Evolutionary conservation across 2,329 filamentous ascomycete species (phyloP).

Genomic region (Penicillium brasilianum): DNA sequence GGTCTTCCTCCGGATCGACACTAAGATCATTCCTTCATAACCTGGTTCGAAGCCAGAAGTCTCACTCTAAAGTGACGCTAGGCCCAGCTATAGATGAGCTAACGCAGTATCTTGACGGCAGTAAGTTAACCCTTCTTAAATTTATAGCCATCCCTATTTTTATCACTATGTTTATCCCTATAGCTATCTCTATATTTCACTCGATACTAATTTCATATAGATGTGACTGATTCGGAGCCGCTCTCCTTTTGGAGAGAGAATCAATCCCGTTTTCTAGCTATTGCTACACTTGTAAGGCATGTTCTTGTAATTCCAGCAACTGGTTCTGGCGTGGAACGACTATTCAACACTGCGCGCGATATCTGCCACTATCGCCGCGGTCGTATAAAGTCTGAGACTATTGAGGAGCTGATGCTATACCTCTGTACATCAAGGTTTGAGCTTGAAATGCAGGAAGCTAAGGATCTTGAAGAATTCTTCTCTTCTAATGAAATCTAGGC

Average conservation of each 20-base stretch:
- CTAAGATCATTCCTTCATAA: no score
- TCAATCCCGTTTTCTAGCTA: slow-evolving; percentile 1
- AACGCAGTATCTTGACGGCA: slow-evolving; percentile 15
- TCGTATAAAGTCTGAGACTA: neutral
- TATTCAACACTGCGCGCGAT: slow-evolving; percentile 9
- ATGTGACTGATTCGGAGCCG: neutral
- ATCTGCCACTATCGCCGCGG: slow-evolving; percentile 8
- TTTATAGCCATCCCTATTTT: no score
- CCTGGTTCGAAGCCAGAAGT: no score
- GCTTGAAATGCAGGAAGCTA: neutral
- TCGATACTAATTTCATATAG: neutral
- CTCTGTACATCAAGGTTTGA: slow-evolving; percentile 7
- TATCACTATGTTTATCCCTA: no score
- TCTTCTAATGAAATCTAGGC: neutral
- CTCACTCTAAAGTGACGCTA: no score
- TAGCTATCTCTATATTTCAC: no score
- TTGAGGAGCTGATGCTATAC: slow-evolving; percentile 5
- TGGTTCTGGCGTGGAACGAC: slow-evolving; percentile 6
- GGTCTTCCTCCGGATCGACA: no score
- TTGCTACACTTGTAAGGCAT: neutral
- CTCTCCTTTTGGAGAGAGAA: slow-evolving; percentile 8
- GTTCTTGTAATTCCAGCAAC: neutral
- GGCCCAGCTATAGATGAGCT: no score
- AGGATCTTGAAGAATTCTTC: slow-evolving; percentile 4
- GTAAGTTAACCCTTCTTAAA: no score